phyloP scores from a whole-genome alignment of 2,329 filamentous ascomycete species.

The Diplodia corticola region DNA sequence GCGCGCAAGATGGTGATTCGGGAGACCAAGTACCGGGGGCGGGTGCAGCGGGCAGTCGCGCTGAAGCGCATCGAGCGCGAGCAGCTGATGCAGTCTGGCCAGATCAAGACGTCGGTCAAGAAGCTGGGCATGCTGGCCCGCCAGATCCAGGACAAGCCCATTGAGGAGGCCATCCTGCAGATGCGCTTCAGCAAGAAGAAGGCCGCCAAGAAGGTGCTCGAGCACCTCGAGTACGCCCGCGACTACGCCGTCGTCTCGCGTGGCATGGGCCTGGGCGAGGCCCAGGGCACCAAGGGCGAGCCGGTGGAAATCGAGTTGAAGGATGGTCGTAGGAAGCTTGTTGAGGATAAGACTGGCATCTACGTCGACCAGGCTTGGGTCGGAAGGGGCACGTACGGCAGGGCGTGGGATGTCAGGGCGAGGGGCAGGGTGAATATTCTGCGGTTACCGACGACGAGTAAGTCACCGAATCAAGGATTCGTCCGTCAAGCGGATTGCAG shows the following conservation, averaged over 20 bases:
- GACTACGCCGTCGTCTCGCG: slow-evolving; percentile 76
- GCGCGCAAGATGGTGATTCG: slow-evolving; percentile 82
- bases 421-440: slow-evolving; percentile 70
- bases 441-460: slow-evolving; percentile 72
- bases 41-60: slow-evolving; percentile 64
- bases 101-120: slow-evolving; percentile 84
- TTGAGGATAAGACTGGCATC: slow-evolving; percentile 75
- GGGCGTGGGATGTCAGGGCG: slow-evolving; percentile 68
- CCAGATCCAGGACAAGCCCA: slow-evolving; percentile 89
- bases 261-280: slow-evolving; percentile 74
- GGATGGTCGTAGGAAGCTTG: slow-evolving; percentile 69
- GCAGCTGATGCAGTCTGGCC: slow-evolving; percentile 62
- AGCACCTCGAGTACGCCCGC: slow-evolving; percentile 77
- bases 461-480: slow-evolving; percentile 40
- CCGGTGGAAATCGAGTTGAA: slow-evolving; percentile 68
- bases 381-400: slow-evolving; percentile 66
- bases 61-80: slow-evolving; percentile 67
- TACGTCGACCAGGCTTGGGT: slow-evolving; percentile 96
- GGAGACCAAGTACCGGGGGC: slow-evolving; percentile 67
- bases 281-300: slow-evolving; percentile 33
- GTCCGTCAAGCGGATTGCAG: neutral
- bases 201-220: slow-evolving; percentile 75
- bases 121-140: slow-evolving; percentile 83
- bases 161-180: slow-evolving; percentile 90
- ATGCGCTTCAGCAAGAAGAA: slow-evolving; percentile 97